Evolutionary conservation across 495 filamentous ascomycete species (phyloP), one percentile per base, ranked within the genome.

Genomic region (Trypethelium eluteriae): DNA sequence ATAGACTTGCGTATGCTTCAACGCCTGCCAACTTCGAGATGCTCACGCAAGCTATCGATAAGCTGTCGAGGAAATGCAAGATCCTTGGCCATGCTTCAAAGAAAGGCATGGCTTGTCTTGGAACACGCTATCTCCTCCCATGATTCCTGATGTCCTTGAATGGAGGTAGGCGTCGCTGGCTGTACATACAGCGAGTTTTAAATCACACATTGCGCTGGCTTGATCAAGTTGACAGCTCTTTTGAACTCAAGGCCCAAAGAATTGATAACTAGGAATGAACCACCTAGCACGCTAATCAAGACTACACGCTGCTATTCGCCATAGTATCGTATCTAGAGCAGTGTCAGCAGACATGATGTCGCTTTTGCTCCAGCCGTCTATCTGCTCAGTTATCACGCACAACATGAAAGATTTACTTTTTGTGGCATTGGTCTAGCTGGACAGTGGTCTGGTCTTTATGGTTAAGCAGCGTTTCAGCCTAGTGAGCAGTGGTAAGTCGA

Each of bases 401-500:
- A 14, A 5, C 49, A n/a, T n/a, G 49, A 25, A 14, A 18, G 18
- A 18, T 14, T 16, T 25, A 25, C 25, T 59, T 18, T 59, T 35
- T 36, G 32, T 36, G 32, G 32, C 53, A 59, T 14, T 59, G 32
- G 32, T 32, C 53, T 59, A 14, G 53, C 53, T 59, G 32, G 32
- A 32, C 53, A 18, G 53, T 59, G 53, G 11, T 59, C 53, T 32
- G 53, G 53, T 36, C 36, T 32, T 59, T 18, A 18, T 14, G 14
- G 53, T 53, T 18, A 5, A 53, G 36, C 18, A 14, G 41, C 18
- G 53, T 59, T 59, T 59, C 53, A 59, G 53, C 53, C 53, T 7
- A 36, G 53, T 35, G 53, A 59, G 2, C 14, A 36, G 32, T 34
- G n/a, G 53, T 34, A 6, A 36, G 32, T n/a, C 5, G 11, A 35